Conservation (phyloP, 495 filamentous ascomycete species). For the Pseudotulostoma volvatum region DNA sequence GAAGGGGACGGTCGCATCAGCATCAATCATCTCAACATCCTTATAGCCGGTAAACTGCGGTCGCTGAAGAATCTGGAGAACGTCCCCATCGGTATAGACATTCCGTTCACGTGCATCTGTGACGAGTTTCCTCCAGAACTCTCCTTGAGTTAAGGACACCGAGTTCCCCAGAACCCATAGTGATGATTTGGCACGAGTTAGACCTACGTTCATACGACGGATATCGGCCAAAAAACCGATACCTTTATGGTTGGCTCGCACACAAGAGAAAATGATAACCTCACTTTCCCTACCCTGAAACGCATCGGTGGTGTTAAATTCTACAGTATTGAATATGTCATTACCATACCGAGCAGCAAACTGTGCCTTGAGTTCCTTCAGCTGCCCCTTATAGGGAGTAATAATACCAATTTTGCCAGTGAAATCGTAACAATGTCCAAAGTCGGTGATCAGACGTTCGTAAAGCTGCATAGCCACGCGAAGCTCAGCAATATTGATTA, state of each 20-base stretch:
- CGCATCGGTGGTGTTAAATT: conserved; percentile 97
- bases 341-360: conserved; percentile 61
- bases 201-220: conserved; percentile 96
- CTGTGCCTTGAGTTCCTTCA: conserved; percentile 56
- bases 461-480: conserved; percentile 73
- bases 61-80: conserved; percentile 31
- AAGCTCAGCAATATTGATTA: conserved; percentile 78
- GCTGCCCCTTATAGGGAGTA: conserved; percentile 88
- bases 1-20: conserved; percentile 7
- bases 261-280: conserved; percentile 97
- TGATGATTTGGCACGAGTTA: conserved; percentile 89
- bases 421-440: conserved; percentile 42
- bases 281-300: conserved; percentile 96
- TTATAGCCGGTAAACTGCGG: conserved; percentile 32
- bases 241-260: conserved; percentile 77
- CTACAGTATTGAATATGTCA: conserved; percentile 55
- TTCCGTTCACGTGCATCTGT: conserved; percentile 58
- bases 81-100: conserved; percentile 59
- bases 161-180: conserved; percentile 93
- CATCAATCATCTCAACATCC: conserved; percentile 34
- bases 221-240: conserved; percentile 98
- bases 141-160: conserved; percentile 62
- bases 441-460: conserved; percentile 57
- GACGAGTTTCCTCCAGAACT: conserved; percentile 78
- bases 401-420: conserved; percentile 86